Base-by-base conservation (phyloP, 2,329 filamentous ascomycete genomes). In the Escovopsis sp. region DNA sequence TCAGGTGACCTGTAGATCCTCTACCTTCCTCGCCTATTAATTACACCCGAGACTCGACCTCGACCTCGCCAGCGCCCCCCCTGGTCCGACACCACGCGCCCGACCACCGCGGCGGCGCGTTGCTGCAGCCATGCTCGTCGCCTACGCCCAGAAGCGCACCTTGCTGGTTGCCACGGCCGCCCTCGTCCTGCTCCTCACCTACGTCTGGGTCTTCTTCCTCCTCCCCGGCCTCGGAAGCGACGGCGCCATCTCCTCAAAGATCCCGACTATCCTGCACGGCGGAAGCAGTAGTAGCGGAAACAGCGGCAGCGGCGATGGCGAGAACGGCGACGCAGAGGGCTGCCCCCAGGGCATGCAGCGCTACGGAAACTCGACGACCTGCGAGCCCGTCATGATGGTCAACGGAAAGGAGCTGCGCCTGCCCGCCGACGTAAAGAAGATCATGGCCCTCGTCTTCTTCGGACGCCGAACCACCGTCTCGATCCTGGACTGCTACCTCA, bases 401-500 rank as follows among this genome's bases (percentile, higher is more conserved):
- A 34, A 34, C 15, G 39, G 43, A 13, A 16, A 41, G 36, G 24
- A n/a, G 9, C 42, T 39, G 43, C 37, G 43, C 35, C 37, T 33
- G 2, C 43, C 43, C 9, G 33, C 43, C 20, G 43, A 45, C 2
- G 43, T 45, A 13, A 44, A 35, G n/a, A 63, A 60, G 47, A 52
- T 70, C n/a, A 58, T 68, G 44, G 66, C 57, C 13, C 56, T 69
- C 43, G 62, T 70, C 1, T 70, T 70, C 43, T 70, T 59, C 45
- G 67, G 66, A 15, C 59, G 66, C 13, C 60, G 60, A 39, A 53
- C 58, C 42, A 61, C 62, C 9, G 63, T 68, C 20, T 61, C 65
- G 29, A 61, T 70, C 25, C 48, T 70, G 34, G 65, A 68, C 45
- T 70, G 67, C 44, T 70, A 69, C 45, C 50, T 65, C 31, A 59